Conservation (phyloP, 352 stramenopile species). For the Phytophthora hybrid region DNA sequence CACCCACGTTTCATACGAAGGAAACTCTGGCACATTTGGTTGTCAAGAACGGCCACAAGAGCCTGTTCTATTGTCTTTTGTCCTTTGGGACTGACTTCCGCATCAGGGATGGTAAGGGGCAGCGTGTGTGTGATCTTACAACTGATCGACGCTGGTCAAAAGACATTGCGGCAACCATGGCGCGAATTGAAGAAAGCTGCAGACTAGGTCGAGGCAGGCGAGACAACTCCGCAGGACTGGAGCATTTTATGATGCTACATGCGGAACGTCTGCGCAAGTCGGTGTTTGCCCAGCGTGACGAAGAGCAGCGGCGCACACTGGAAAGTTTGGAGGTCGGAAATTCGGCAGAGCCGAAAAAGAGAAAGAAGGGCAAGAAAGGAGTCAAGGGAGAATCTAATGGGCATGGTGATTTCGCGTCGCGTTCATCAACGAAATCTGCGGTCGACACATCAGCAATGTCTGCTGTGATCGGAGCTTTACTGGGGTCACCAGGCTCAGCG, state of each 20-base stretch:
- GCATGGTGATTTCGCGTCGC: not conserved
- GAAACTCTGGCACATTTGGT: slow-evolving; percentile 33
- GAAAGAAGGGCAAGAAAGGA: slow-evolving; percentile 32
- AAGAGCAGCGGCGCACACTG: not conserved
- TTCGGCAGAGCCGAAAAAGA: not conserved
- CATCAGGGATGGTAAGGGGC: slow-evolving; percentile 11
- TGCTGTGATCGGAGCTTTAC: slow-evolving; percentile 5
- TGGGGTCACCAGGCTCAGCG: not conserved
- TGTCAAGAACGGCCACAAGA: slow-evolving; percentile 25
- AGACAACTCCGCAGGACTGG: not conserved
- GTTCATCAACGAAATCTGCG: not conserved
- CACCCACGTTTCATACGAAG: slow-evolving; percentile 22
- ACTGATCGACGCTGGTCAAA: slow-evolving; percentile 3
- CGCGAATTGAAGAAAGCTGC: not conserved
- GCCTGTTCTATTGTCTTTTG: slow-evolving; percentile 13
- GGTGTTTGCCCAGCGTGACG: not conserved
- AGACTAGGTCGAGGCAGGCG: not conserved
- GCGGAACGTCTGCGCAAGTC: not conserved
- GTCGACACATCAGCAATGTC: not conserved
- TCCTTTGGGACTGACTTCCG: slow-evolving; percentile 12
- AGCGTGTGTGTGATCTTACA: slow-evolving; percentile 23
- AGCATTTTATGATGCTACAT: not conserved
- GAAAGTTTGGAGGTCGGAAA: not conserved
- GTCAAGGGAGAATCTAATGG: slow-evolving; percentile 27
- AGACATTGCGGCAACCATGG: not conserved